phyloP scores from a whole-genome alignment of 2,329 filamentous ascomycete species.

The Colletotrichum sp. region DNA sequence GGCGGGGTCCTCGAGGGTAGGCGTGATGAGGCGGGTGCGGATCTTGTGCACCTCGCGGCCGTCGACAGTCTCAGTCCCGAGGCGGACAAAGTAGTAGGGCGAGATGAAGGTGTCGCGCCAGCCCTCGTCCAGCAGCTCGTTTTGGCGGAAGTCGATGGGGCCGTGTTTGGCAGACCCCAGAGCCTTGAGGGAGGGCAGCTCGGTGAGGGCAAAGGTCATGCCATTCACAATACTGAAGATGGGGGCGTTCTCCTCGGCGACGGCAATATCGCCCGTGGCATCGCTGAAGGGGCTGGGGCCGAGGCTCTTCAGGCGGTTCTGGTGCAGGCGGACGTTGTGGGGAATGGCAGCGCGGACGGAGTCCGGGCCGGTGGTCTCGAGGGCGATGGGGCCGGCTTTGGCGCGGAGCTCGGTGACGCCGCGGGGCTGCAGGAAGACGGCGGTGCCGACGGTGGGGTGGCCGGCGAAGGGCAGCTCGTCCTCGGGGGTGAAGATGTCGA shows the following conservation, averaged over 20 bases:
- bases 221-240: slow-evolving; percentile 72
- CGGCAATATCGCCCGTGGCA: background rate
- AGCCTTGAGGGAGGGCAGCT: slow-evolving; percentile 64
- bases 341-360: slow-evolving; percentile 69
- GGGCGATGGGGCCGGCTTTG: slow-evolving; percentile 61
- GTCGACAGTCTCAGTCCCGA: background rate
- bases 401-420: slow-evolving; percentile 51
- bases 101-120: slow-evolving; percentile 61
- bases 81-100: slow-evolving; percentile 63
- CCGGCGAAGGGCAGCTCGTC: slow-evolving; percentile 66
- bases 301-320: background rate
- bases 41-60: slow-evolving; percentile 34
- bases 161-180: slow-evolving; percentile 49
- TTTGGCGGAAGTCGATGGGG: slow-evolving; percentile 35
- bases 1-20: slow-evolving; percentile 61
- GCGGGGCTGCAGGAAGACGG: slow-evolving; percentile 50
- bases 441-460: slow-evolving; percentile 65
- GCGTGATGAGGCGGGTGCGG: slow-evolving; percentile 66
- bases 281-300: background rate
- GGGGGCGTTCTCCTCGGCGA: slow-evolving; percentile 44
- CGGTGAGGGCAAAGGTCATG: slow-evolving; percentile 74
- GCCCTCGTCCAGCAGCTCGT: slow-evolving; percentile 52
- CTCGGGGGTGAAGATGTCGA: slow-evolving; percentile 65
- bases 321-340: slow-evolving; percentile 48
- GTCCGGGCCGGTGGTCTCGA: slow-evolving; percentile 42